phyloP scores from a whole-genome alignment of 2,329 filamentous ascomycete genomes.

The Colletotrichum shisoi region DNA sequence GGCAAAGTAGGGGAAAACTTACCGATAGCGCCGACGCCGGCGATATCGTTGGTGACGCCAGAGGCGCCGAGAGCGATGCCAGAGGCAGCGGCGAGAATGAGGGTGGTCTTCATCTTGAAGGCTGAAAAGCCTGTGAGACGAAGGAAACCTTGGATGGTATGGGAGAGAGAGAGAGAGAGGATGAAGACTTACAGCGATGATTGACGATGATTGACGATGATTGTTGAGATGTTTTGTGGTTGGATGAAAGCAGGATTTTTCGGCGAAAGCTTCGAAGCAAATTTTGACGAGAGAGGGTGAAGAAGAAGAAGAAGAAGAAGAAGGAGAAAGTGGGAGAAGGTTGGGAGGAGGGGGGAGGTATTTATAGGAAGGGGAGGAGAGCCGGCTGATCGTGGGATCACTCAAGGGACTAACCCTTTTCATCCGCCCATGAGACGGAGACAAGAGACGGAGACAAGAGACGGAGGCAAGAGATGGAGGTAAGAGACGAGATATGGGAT shows the following conservation, averaged over 20 bases:
- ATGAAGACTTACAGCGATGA: background rate
- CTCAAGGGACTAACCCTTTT: background rate
- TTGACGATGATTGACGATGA: background rate
- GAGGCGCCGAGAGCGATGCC: background rate
- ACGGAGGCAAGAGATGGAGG: background rate
- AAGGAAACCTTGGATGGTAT: background rate
- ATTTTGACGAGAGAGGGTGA: background rate
- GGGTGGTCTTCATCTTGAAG: background rate
- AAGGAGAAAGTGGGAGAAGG: background rate
- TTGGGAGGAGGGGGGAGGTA: background rate
- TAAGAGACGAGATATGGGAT: background rate
- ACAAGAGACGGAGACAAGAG: too few species aligned
- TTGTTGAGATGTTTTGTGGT: background rate
- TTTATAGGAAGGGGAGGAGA: background rate
- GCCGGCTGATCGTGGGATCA: constrained; percentile 10
- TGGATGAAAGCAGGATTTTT: too few species aligned
- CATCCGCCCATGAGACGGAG: background rate
- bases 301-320: constrained; percentile 8
- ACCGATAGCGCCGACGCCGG: background rate
- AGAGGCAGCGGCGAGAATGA: background rate
- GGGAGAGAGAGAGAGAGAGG: too few species aligned
- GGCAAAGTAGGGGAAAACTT: background rate
- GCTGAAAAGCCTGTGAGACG: background rate
- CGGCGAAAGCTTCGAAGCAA: background rate
- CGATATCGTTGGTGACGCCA: background rate